Percentiles rank a stretch among this genome's conserved stretches.
Evolutionary conservation across 176 grass and related monocot genomes (phyloP).

Genomic region (Ensete glaucum): DNA sequence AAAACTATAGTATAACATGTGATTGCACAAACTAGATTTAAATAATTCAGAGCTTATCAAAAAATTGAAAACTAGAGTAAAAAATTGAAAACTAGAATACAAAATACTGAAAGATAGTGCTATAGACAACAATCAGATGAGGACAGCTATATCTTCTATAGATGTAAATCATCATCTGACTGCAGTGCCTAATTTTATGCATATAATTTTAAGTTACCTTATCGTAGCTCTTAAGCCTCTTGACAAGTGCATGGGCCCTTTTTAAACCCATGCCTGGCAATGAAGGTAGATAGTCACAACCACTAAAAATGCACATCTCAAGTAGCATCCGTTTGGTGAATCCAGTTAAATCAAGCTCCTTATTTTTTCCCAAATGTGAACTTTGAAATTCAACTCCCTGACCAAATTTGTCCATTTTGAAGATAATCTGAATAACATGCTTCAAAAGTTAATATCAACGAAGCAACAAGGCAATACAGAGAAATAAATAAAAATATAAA

Average conservation of each 20-base stretch:
- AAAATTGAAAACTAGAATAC: neutral
- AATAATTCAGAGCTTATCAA: neutral
- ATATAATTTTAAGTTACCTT: conserved; percentile 45
- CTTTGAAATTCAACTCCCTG: conserved; percentile 82
- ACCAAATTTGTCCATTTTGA: conserved; percentile 99
- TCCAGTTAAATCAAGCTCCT: conserved; percentile 75
- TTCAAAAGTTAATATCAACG: conserved; percentile 10
- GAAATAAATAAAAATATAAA: conserved; percentile 17
- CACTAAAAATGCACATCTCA: conserved; percentile 99
- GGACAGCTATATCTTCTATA: neutral
- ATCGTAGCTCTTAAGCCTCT: conserved; percentile 67
- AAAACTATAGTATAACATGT: neutral
- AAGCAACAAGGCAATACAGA: neutral
- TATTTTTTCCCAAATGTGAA: conserved; percentile 51
- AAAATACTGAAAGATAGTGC: neutral
- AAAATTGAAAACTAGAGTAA: neutral
- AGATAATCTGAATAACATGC: conserved; percentile 67
- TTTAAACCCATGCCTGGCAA: conserved; percentile 94
- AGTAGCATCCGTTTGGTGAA: conserved; percentile 86
- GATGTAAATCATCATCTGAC: too few species aligned
- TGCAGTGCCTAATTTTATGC: neutral
- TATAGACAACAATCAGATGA: neutral
- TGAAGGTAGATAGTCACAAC: conserved; percentile 91
- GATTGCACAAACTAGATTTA: neutral
- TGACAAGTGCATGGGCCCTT: conserved; percentile 75